These are phyloP conservation scores for Clitoria ternatea DNA, from an alignment of 306 rosid species.

Conservation along the genomic window DNA sequence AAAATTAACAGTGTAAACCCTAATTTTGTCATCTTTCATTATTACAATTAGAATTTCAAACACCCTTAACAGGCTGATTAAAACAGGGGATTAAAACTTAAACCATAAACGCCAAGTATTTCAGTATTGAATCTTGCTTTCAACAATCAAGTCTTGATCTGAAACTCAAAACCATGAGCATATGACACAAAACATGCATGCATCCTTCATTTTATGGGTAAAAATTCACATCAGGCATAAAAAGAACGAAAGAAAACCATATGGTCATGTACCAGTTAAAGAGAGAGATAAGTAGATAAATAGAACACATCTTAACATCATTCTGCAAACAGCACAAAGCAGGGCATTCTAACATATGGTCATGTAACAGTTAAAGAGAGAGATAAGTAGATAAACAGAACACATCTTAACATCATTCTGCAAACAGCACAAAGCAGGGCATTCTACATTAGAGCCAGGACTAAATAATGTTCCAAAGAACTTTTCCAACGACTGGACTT, in stretches of 20 bases:
- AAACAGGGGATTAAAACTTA: background rate
- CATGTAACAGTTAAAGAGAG: background rate
- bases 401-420: background rate
- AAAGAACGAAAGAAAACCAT: background rate
- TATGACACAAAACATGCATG: background rate
- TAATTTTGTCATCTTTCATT: background rate
- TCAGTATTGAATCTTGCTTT: slow-evolving; percentile 1
- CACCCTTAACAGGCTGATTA: background rate
- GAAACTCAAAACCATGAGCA: background rate
- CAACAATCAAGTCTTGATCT: background rate
- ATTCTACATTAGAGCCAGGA: background rate
- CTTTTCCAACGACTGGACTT: background rate
- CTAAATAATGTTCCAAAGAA: background rate
- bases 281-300: background rate
- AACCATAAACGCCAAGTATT: slow-evolving; percentile 17
- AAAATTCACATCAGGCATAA: background rate
- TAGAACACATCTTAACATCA: background rate
- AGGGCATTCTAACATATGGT: too few relatives aligned
- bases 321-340: background rate
- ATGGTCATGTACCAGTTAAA: background rate
- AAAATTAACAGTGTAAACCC: background rate
- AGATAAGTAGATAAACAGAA: background rate
- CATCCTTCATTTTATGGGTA: background rate
- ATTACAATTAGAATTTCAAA: background rate
- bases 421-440: background rate